Evolutionary conservation across 208 protist genomes (phyloP), one percentile per base, ranked within the genome.

Genomic region (Lotmaria passim): DNA sequence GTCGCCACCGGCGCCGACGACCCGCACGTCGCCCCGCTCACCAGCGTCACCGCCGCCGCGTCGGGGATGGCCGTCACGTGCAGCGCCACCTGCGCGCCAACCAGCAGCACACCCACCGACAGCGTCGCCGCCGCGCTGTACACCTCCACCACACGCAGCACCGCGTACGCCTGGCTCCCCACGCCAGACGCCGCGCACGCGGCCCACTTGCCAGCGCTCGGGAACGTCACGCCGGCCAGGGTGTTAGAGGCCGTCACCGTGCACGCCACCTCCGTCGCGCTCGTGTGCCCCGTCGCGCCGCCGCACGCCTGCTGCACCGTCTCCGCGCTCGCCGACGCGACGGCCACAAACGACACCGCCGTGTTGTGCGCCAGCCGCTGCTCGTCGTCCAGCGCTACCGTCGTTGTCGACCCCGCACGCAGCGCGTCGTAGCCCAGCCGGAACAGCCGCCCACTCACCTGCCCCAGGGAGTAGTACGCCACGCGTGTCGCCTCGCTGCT

Each of bases 111-210:
- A 24, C 79, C 82, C 6, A 26, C 19, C 26, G 86, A 79, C 7
- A 46, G 61, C 41, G 83, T 36, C 10, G 59, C 63, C 1, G 80
- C 80, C 34, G 78, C 41, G 53, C 80, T 80, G 63, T 91, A 88
- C 43, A 86, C 79, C 6, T 31, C 34, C 62, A 91, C 31, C 24
- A 43, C 78, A 28, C 70, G 78, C 52, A 91, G 68, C 0, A 31
- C 53, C 1, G 74, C 33, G 31, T 68, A 71, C 0, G 72, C 61
- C 24, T 69, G 43, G 31, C 36, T 34, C n/a, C 77, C 21, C 38
- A 80, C 67, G n/a, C 43, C 24, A 2, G 65, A 61, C 59, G 79
- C 67, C 28, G 86, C 79, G 33, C 85, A 91, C 8, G 87, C 71
- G 48, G 71, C 47, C 76, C 85, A 89, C 17, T 43, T 69, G 23